Percentiles rank a stretch among this genome's conserved stretches.
Conservation (phyloP, 169 alveolate genomes). For the Plasmodium gonderi region DNA sequence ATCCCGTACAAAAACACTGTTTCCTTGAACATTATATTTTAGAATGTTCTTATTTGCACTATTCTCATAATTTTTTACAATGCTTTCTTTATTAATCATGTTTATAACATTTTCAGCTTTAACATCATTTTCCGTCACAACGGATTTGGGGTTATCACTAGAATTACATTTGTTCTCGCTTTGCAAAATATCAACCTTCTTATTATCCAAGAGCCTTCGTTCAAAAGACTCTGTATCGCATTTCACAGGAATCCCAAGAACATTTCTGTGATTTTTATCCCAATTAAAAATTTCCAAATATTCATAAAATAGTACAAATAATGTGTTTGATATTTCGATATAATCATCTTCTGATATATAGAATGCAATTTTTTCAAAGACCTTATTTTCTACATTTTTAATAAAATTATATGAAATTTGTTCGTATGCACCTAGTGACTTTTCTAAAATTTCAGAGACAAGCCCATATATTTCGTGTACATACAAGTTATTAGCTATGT, state of each 20-base stretch:
- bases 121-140: not conserved
- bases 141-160: not conserved
- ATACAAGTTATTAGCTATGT: conserved; percentile 68
- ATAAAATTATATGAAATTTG: conserved; percentile 59
- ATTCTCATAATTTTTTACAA: not conserved
- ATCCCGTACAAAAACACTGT: not conserved
- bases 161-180: not conserved
- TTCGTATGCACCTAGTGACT: conserved; percentile 1
- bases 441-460: conserved; percentile 49
- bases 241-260: not conserved
- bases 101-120: conserved; percentile 9
- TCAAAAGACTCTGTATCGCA: not conserved
- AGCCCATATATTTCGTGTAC: conserved; percentile 29
- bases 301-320: conserved; percentile 42
- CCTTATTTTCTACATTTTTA: conserved; percentile 48
- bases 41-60: not conserved
- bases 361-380: conserved; percentile 31
- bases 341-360: conserved; percentile 67
- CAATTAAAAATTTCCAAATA: conserved; percentile 32
- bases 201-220: not conserved
- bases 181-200: not conserved
- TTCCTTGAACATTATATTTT: not conserved
- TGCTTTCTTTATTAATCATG: not conserved
- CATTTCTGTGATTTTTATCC: conserved; percentile 1
- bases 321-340: conserved; percentile 68